These are phyloP conservation scores for Cutaneotrichosporon mucoides DNA, from an alignment of 1,284 basidiomycete species.

Conservation along the genomic window DNA sequence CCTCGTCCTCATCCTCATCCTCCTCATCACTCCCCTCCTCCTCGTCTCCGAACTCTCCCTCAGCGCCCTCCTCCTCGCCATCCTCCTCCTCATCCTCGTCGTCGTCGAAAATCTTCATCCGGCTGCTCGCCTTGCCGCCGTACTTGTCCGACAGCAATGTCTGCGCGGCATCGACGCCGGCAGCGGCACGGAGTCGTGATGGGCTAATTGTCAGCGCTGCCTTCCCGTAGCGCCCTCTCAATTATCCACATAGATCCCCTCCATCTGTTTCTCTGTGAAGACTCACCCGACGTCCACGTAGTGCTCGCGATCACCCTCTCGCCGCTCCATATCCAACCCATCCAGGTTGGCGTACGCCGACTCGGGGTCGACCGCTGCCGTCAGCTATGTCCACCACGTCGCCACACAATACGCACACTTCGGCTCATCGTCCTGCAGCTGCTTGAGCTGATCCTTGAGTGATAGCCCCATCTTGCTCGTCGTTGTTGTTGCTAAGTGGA, in stretches of 20 bases:
- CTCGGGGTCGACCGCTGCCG: constrained; percentile 62
- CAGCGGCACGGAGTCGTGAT: constrained; percentile 60
- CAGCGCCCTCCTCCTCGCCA: neutral
- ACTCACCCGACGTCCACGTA: constrained; percentile 77
- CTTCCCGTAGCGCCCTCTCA: too few relatives aligned
- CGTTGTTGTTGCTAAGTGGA: neutral
- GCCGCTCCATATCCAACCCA: constrained; percentile 20
- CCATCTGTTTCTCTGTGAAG: too few relatives aligned
- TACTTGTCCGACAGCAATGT: constrained; percentile 58
- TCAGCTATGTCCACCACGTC: neutral
- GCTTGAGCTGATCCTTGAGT: constrained; percentile 74
- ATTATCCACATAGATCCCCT: too few relatives aligned
- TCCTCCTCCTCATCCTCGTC: constrained; percentile 43
- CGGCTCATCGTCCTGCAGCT: constrained; percentile 59
- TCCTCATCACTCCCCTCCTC: constrained; percentile 7
- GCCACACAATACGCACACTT: constrained; percentile 3
- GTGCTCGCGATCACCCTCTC: constrained; percentile 57
- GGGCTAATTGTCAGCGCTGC: constrained; percentile 51
- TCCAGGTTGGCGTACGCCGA: constrained; percentile 53
- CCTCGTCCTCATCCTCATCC: constrained; percentile 36
- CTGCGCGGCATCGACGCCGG: constrained; percentile 58
- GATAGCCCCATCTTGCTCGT: constrained; percentile 38
- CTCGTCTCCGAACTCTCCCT: too few relatives aligned
- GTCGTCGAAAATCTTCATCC: constrained; percentile 57
- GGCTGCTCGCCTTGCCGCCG: constrained; percentile 61